These are phyloP conservation scores for Sugiyamaella neomexicana DNA, from an alignment of 1,139 yeast genomes.

Conservation along the genomic window DNA sequence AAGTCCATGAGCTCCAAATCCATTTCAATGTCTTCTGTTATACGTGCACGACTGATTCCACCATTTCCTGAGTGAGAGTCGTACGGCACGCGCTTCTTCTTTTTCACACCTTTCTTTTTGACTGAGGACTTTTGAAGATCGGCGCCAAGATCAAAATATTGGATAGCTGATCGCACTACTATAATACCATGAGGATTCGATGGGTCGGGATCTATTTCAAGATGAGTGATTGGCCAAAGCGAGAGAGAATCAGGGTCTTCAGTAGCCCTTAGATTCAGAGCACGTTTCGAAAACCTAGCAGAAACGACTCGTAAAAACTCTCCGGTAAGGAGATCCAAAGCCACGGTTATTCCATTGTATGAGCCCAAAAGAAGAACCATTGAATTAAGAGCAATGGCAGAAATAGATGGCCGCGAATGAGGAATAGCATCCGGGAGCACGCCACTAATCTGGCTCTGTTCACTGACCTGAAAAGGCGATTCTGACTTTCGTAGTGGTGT, in stretches of 20 bases:
- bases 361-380: slow-evolving; percentile 60
- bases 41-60: slow-evolving; percentile 26
- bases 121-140: slow-evolving; percentile 28
- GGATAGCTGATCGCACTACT: slow-evolving; percentile 56
- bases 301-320: slow-evolving; percentile 52
- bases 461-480: slow-evolving; percentile 36
- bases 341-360: slow-evolving; percentile 59
- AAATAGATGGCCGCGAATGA: slow-evolving; percentile 36
- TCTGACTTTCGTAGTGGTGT: slow-evolving; percentile 33
- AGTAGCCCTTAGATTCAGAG: slow-evolving; percentile 35
- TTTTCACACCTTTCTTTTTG: slow-evolving; percentile 35
- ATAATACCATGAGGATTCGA: slow-evolving; percentile 53
- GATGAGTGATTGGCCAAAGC: slow-evolving; percentile 45
- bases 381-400: slow-evolving; percentile 45
- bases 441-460: slow-evolving; percentile 2
- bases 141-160: slow-evolving; percentile 64
- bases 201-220: slow-evolving; percentile 48
- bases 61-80: slow-evolving; percentile 14
- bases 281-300: slow-evolving; percentile 49
- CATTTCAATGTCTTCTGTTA: slow-evolving; percentile 32
- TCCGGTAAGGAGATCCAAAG: slow-evolving; percentile 66
- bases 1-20: slow-evolving; percentile 37
- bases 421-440: background rate
- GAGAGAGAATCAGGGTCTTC: slow-evolving; percentile 24
- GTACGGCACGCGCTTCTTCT: slow-evolving; percentile 21